Percentiles rank a stretch among this genome's conserved stretches.
phyloP scores from a whole-genome alignment of 257 asterid species.

The Misopates orontium region DNA sequence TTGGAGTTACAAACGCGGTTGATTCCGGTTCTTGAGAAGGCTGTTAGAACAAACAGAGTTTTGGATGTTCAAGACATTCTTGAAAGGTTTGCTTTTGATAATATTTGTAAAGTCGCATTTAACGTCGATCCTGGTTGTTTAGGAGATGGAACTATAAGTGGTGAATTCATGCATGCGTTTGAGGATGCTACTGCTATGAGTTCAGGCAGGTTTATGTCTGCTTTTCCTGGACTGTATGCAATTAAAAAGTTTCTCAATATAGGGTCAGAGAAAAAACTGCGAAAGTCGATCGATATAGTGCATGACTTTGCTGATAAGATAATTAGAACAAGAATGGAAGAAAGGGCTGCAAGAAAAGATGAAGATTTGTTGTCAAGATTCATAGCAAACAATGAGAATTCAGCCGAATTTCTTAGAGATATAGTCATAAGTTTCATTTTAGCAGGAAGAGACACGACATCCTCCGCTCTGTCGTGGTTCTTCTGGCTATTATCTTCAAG shows the following conservation, averaged over 20 bases:
- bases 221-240: constrained; percentile 37
- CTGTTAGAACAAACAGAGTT: constrained; percentile 26
- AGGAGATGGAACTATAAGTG: constrained; percentile 54
- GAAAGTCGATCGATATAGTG: constrained; percentile 50
- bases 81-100: constrained; percentile 83
- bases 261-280: constrained; percentile 64
- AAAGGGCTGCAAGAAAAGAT: constrained; percentile 38
- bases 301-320: constrained; percentile 73
- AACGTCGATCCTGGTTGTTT: constrained; percentile 76
- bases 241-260: constrained; percentile 54
- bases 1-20: constrained; percentile 51
- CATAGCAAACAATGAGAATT: constrained; percentile 45
- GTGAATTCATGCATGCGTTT: constrained; percentile 77
- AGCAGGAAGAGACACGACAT: constrained; percentile 93
- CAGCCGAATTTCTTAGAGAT: constrained; percentile 66
- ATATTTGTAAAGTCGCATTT: constrained; percentile 72
- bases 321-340: constrained; percentile 55
- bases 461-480: constrained; percentile 86
- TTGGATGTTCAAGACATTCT: constrained; percentile 74
- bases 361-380: constrained; percentile 80
- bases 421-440: constrained; percentile 79
- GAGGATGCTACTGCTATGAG: constrained; percentile 78
- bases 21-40: constrained; percentile 50
- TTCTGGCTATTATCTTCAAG: constrained; percentile 69
- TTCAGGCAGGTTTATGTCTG: constrained; percentile 75